Evolutionary conservation across 208 protist species (phyloP).

Genomic region (Trichomonas gallinae): DNA sequence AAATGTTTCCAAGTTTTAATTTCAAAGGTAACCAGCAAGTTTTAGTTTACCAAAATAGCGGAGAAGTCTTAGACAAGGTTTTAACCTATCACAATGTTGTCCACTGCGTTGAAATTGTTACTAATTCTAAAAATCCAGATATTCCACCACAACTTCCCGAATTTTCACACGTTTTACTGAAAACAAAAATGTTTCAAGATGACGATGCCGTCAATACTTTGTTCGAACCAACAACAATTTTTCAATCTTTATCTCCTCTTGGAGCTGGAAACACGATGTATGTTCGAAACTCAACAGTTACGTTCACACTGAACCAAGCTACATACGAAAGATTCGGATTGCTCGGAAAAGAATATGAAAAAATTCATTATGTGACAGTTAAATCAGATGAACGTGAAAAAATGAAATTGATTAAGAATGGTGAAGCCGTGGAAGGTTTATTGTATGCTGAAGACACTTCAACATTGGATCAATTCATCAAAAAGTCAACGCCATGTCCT

Average conservation of each 20-base stretch:
- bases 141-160: neutral
- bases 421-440: neutral
- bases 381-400: neutral
- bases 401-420: neutral
- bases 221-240: neutral
- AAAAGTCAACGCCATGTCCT: neutral
- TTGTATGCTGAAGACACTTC: neutral
- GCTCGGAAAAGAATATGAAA: neutral
- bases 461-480: neutral
- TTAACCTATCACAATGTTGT: neutral
- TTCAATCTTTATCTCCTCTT: neutral
- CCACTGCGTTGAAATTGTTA: conserved; percentile 2
- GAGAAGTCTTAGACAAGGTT: neutral
- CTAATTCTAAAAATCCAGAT: neutral
- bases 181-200: neutral
- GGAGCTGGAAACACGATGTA: neutral
- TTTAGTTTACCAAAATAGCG: neutral
- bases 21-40: neutral
- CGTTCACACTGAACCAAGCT: neutral
- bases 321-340: neutral
- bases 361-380: neutral
- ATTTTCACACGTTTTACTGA: neutral
- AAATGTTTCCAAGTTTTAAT: neutral
- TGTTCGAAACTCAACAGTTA: neutral
- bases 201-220: neutral